Evolutionary conservation across 2,329 filamentous ascomycete species (phyloP), one percentile per base, ranked within the genome.

Genomic region (Aspergillus japonicus): DNA sequence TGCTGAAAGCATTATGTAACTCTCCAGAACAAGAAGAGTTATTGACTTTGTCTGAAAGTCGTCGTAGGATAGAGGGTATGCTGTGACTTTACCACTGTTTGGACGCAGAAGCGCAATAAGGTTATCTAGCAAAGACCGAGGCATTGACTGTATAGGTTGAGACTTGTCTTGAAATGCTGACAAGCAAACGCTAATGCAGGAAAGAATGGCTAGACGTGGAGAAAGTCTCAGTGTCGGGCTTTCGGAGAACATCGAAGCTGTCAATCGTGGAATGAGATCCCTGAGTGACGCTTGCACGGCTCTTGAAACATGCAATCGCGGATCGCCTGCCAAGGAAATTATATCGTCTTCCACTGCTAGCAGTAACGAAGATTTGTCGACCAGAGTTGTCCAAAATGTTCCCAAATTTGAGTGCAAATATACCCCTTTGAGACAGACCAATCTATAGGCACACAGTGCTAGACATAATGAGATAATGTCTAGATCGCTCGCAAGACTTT

Each of bases 401-500:
- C 66, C 62, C 48, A 72, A 65, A 54, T 71, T 62, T 33, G 69
- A 64, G 50, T 71, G 69, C 14, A 73, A 68, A 29, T 71, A 61
- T 23, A 67, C 59, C 39, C 69, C 69, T n/a, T 68, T 64, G 7
- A 62, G 53, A 24, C 69, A 69, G 23, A 71, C 65, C 19, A 79
- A 58, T 14, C 62, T 67, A 61, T 72, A 77, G 6, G 71, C 70
- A 60, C 71, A 74, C 11, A 73, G 60, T 47, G 68, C 65, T 29
- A 79, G 64, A 14, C 71, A 70, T 14, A 64, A 60, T 23, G 70
- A 71, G 19, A 77, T 60, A 39, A 71, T 64, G 69, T 92, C 89
- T 1, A 80, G 75, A 68, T 89, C 85, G 52, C 80, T 79, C 0
- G 80, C 82, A 10, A 90, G 79, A 47, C 85, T 83, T 49, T 84